phyloP scores from a whole-genome alignment of 768 basidiomycete genomes.

The Thelephora ganbajun region DNA sequence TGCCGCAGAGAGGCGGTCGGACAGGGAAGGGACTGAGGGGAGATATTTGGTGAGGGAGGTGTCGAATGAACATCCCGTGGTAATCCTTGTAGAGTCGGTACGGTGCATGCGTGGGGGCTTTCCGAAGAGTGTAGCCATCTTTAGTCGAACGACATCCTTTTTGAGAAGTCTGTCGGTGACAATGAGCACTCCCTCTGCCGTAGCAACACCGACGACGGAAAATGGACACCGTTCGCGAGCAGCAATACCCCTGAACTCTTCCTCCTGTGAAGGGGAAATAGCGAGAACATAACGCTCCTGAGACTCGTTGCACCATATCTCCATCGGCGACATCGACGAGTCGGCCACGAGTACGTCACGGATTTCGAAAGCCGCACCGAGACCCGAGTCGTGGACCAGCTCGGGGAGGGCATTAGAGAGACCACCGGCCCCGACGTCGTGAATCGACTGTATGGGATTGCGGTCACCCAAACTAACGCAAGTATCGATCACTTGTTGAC shows the following conservation, averaged over 20 bases:
- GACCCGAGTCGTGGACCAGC: slow-evolving; percentile 87
- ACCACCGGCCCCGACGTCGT: slow-evolving; percentile 97
- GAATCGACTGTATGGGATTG: slow-evolving; percentile 89
- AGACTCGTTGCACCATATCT: slow-evolving; percentile 99
- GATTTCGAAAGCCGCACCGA: slow-evolving; percentile 89
- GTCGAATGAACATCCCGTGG: slow-evolving; percentile 48
- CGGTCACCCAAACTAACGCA: slow-evolving; percentile 48
- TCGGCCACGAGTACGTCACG: slow-evolving; percentile 88
- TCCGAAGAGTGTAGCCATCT: slow-evolving; percentile 93
- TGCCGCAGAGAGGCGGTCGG: slow-evolving; percentile 45
- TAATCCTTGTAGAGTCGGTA: slow-evolving; percentile 36
- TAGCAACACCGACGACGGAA: slow-evolving; percentile 83
- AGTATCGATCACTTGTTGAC: slow-evolving; percentile 94
- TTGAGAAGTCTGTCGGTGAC: slow-evolving; percentile 80
- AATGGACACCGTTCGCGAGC: slow-evolving; percentile 87
- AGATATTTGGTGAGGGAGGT: slow-evolving; percentile 53
- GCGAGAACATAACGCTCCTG: slow-evolving; percentile 98
- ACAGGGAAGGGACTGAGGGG: slow-evolving; percentile 24
- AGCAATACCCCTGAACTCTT: slow-evolving; percentile 62
- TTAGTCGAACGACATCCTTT: slow-evolving; percentile 70
- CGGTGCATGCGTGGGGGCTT: slow-evolving; percentile 89
- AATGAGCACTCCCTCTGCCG: slow-evolving; percentile 65
- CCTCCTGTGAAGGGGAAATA: slow-evolving; percentile 48
- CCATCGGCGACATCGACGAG: slow-evolving; percentile 94
- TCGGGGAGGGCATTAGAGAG: slow-evolving; percentile 95